Conservation (phyloP, 192 early-diverging fungal genomes). For the Mortierella claussenii region DNA sequence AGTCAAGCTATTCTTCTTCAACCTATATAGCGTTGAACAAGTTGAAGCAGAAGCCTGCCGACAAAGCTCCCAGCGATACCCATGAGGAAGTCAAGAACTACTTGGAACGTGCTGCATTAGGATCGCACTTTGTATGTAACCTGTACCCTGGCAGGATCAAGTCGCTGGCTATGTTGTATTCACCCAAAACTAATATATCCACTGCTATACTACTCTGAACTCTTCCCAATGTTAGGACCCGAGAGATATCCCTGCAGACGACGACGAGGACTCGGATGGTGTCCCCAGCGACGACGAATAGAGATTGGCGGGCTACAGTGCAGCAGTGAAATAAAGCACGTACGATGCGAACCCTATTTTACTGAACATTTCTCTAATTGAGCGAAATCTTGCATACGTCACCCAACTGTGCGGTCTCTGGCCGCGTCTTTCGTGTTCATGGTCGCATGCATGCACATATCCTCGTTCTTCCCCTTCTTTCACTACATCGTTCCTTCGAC, state of each 20-base stretch:
- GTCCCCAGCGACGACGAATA: slow-evolving; percentile 42
- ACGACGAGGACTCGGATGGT: slow-evolving; percentile 27
- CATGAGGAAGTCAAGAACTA: slow-evolving; percentile 22
- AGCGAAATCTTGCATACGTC: slow-evolving; percentile 13
- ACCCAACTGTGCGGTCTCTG: neutral
- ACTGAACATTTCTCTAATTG: slow-evolving; percentile 19
- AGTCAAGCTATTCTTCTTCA: neutral
- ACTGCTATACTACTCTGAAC: neutral
- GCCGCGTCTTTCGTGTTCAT: slow-evolving; percentile 30
- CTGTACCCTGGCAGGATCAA: neutral
- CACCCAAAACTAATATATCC: neutral
- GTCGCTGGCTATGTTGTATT: no score
- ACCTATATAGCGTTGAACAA: slow-evolving; percentile 17
- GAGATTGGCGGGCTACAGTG: neutral
- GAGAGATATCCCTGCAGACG: slow-evolving; percentile 22
- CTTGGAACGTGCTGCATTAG: slow-evolving; percentile 4
- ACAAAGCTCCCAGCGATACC: slow-evolving; percentile 28
- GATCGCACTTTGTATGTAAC: slow-evolving; percentile 17
- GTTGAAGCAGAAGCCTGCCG: slow-evolving; percentile 14
- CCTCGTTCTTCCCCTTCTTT: neutral
- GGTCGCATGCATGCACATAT: neutral
- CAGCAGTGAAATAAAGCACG: neutral
- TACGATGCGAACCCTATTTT: neutral
- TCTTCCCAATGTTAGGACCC: slow-evolving; percentile 13
- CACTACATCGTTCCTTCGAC: neutral